These are phyloP conservation scores for Termitomyces sp. DNA, from an alignment of 768 basidiomycete species.

Conservation along the genomic window DNA sequence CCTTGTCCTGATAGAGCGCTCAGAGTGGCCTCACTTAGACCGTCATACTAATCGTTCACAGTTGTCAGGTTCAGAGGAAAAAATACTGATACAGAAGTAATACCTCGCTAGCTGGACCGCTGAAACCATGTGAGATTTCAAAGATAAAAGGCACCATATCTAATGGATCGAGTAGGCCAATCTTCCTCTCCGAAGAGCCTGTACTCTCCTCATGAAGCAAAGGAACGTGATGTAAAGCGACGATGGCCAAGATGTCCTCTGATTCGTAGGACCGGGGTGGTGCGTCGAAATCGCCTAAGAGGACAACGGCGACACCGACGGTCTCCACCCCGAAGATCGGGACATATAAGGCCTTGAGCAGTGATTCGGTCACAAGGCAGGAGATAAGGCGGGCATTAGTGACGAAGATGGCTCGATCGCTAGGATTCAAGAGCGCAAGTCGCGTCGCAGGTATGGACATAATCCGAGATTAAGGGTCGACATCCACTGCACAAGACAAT, in stretches of 20 bases:
- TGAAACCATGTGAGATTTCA: constrained; percentile 19
- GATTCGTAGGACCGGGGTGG: constrained; percentile 22
- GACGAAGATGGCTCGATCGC: constrained; percentile 45
- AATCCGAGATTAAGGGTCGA: neutral
- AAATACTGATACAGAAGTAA: neutral
- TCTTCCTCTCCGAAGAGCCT: constrained; percentile 31
- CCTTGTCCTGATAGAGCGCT: constrained; percentile 24
- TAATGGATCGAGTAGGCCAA: constrained; percentile 51
- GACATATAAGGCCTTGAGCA: constrained; percentile 45
- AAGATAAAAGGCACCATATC: constrained; percentile 50
- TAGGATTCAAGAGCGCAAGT: constrained; percentile 29
- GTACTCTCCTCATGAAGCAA: constrained; percentile 38
- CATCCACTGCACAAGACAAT: neutral
- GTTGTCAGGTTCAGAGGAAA: neutral
- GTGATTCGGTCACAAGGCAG: constrained; percentile 56
- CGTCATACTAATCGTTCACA: constrained; percentile 24
- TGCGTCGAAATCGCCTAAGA: constrained; percentile 28
- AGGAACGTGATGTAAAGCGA: constrained; percentile 44
- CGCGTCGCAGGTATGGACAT: constrained; percentile 26
- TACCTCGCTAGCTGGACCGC: constrained; percentile 13
- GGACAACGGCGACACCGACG: constrained; percentile 39
- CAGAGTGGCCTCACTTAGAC: constrained; percentile 24
- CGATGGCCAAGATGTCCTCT: constrained; percentile 42
- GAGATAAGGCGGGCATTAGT: constrained; percentile 49
- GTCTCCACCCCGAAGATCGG: constrained; percentile 31